Evolutionary conservation across 305 asterid genomes (phyloP).

Genomic region (Caryopteris hybrid): DNA sequence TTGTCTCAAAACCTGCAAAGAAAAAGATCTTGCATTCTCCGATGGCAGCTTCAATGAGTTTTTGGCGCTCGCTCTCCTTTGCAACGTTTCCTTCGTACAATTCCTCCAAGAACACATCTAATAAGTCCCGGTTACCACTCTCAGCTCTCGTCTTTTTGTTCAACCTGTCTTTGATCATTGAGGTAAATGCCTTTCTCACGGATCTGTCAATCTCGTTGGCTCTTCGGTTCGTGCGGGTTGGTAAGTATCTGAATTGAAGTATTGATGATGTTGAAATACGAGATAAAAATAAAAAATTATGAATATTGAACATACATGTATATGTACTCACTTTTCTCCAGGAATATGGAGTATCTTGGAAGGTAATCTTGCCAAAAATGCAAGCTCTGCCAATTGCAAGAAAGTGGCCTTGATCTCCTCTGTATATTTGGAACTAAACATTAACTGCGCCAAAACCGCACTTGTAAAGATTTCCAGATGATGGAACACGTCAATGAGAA

Average conservation of each 20-base stretch:
- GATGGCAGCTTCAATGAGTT: slow-evolving; percentile 21
- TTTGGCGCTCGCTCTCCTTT: background rate
- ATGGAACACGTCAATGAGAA: slow-evolving; percentile 27
- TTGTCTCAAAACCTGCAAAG: slow-evolving; percentile 27
- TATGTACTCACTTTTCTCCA: slow-evolving; percentile 21
- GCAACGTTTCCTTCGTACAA: background rate
- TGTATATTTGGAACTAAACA: slow-evolving; percentile 28
- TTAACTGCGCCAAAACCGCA: slow-evolving; percentile 26
- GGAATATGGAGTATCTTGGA: slow-evolving; percentile 11
- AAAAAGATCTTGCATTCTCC: slow-evolving; percentile 26
- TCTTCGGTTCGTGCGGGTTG: slow-evolving; percentile 34
- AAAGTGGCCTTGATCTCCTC: slow-evolving; percentile 26
- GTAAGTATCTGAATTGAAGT: background rate
- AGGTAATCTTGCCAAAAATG: slow-evolving; percentile 12
- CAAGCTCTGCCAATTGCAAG: slow-evolving; percentile 20
- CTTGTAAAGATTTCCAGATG: slow-evolving; percentile 24
- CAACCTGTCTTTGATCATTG: slow-evolving; percentile 26
- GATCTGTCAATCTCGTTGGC: slow-evolving; percentile 30
- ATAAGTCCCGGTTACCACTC: background rate
- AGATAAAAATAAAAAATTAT: too few species aligned
- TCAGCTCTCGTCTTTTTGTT: slow-evolving; percentile 14
- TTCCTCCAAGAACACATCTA: slow-evolving; percentile 32
- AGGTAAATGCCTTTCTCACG: slow-evolving; percentile 17
- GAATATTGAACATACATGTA: too few species aligned
- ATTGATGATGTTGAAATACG: background rate